Conservation (phyloP, 805 yeast genomes). For the Spathaspora hagerdaliae region DNA sequence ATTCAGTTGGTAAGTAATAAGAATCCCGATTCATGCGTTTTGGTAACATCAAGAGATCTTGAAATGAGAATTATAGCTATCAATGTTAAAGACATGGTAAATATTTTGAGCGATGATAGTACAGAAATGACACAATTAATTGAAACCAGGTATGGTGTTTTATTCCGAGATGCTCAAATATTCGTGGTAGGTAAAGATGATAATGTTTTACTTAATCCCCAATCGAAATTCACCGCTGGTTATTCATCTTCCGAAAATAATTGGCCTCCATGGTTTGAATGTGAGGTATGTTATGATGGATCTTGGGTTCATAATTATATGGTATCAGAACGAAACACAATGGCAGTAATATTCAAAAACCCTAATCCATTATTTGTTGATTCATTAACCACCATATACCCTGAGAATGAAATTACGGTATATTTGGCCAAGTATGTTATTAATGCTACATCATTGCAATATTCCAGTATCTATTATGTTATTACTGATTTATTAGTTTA, state of each 20-base stretch:
- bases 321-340: conserved; percentile 30
- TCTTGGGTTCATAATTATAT: conserved; percentile 23
- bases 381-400: conserved; percentile 6
- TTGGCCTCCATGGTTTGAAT: conserved; percentile 92
- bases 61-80: conserved; percentile 49
- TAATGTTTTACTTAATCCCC: conserved; percentile 24
- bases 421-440: conserved; percentile 36
- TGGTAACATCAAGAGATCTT: conserved; percentile 55
- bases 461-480: conserved; percentile 31
- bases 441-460: conserved; percentile 36
- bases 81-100: conserved; percentile 38
- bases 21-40: conserved; percentile 44
- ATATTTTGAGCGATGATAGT: conserved; percentile 25
- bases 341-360: conserved; percentile 42
- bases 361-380: conserved; percentile 48
- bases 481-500: conserved; percentile 33
- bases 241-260: conserved; percentile 51
- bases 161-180: conserved; percentile 52
- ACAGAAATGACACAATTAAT: conserved; percentile 37
- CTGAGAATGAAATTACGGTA: conserved; percentile 26
- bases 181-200: conserved; percentile 43
- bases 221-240: conserved; percentile 40
- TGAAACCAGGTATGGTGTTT: conserved; percentile 55
- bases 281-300: conserved; percentile 60
- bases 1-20: conserved; percentile 57